These are phyloP conservation scores for Trametes punicea DNA, from an alignment of 768 basidiomycete species.

Conservation along the genomic window DNA sequence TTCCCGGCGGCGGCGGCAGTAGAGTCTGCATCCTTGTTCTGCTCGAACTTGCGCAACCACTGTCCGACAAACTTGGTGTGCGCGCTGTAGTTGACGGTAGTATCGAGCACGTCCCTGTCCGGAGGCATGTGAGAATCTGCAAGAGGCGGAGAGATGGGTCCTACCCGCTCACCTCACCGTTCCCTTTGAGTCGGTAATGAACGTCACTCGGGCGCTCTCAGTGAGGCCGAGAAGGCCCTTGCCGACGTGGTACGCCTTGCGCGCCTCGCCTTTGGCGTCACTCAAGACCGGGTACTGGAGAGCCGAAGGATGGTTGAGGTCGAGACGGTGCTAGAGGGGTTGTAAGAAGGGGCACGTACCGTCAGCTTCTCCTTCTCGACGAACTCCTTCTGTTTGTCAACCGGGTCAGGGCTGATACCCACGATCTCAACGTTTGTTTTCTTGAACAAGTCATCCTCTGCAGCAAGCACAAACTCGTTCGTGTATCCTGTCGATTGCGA, in stretches of 20 bases:
- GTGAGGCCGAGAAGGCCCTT: slow-evolving; percentile 65
- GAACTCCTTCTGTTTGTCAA: slow-evolving; percentile 71
- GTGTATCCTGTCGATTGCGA: background rate
- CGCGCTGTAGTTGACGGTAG: slow-evolving; percentile 58
- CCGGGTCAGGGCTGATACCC: slow-evolving; percentile 71
- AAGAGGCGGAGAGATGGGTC: background rate
- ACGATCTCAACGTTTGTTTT: slow-evolving; percentile 61
- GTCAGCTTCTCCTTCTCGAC: slow-evolving; percentile 67
- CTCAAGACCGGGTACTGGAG: slow-evolving; percentile 75
- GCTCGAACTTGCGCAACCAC: slow-evolving; percentile 54
- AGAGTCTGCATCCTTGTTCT: slow-evolving; percentile 24
- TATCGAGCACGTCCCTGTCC: slow-evolving; percentile 54
- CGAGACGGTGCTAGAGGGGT: background rate
- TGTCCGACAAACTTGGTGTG: slow-evolving; percentile 72
- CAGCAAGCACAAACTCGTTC: background rate
- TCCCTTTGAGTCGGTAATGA: slow-evolving; percentile 72
- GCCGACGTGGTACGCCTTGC: slow-evolving; percentile 63
- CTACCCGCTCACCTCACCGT: slow-evolving; percentile 50
- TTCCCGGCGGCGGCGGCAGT: slow-evolving; percentile 8
- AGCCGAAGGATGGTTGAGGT: background rate
- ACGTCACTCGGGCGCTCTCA: slow-evolving; percentile 60
- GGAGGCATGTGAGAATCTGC: slow-evolving; percentile 8
- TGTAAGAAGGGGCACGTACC: slow-evolving; percentile 35
- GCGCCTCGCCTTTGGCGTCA: slow-evolving; percentile 58
- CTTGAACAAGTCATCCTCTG: slow-evolving; percentile 66